phyloP scores from a whole-genome alignment of 352 stramenopile species.

The Elongisporangium undulatum region DNA sequence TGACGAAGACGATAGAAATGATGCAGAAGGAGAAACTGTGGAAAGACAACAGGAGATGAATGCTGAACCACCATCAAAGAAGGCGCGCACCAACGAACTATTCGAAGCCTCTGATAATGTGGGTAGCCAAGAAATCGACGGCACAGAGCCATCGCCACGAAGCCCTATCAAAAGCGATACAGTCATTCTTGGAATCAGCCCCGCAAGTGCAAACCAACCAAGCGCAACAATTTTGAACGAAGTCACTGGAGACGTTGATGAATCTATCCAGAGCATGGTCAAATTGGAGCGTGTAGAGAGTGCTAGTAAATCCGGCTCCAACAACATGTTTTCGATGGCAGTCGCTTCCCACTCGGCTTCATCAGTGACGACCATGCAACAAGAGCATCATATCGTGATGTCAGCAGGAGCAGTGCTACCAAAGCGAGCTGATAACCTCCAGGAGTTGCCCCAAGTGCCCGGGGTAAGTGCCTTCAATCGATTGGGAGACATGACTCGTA shows the following conservation, averaged over 20 bases:
- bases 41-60: slow-evolving; percentile 8
- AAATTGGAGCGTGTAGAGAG: background rate
- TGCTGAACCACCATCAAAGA: slow-evolving; percentile 29
- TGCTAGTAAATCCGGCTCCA: background rate
- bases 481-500: background rate
- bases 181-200: background rate
- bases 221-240: background rate
- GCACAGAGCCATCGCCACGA: background rate
- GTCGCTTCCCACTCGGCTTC: background rate
- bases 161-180: background rate
- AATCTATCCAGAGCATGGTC: background rate
- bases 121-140: background rate
- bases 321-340: background rate
- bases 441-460: background rate
- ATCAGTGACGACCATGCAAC: background rate
- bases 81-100: slow-evolving; percentile 16
- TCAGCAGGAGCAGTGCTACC: background rate
- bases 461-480: background rate
- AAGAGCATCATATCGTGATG: background rate
- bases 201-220: background rate
- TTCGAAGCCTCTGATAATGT: slow-evolving; percentile 6
- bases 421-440: background rate
- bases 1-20: slow-evolving; percentile 9
- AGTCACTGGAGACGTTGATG: background rate
- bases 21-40: slow-evolving; percentile 15